phyloP scores from a whole-genome alignment of 73 alveolate genomes.

The Uronychia binucleata region DNA sequence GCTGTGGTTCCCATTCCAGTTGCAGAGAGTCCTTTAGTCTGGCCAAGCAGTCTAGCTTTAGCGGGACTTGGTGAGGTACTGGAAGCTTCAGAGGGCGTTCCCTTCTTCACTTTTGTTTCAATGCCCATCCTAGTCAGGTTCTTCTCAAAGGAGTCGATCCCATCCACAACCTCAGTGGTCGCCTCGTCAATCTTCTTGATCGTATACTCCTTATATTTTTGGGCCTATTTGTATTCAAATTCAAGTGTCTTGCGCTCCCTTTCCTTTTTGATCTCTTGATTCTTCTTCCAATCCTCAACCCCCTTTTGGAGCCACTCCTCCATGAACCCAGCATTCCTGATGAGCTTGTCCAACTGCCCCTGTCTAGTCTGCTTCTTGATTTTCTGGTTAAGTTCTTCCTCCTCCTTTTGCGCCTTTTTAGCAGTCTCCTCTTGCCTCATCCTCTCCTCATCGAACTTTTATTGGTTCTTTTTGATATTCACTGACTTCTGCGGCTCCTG shows the following conservation, averaged over 20 bases:
- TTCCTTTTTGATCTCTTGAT: slow-evolving; percentile 88
- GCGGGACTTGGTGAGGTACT: slow-evolving; percentile 1
- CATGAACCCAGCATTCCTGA: slow-evolving; percentile 97
- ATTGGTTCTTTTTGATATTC: slow-evolving; percentile 79
- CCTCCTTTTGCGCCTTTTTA: slow-evolving; percentile 74
- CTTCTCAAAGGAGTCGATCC: slow-evolving; percentile 88
- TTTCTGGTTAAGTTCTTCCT: slow-evolving; percentile 71
- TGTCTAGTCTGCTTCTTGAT: slow-evolving; percentile 87
- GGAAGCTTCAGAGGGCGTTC: slow-evolving; percentile 24
- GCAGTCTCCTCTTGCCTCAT: slow-evolving; percentile 75
- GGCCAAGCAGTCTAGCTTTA: slow-evolving; percentile 30
- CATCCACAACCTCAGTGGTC: slow-evolving; percentile 75
- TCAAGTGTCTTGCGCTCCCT: slow-evolving; percentile 89
- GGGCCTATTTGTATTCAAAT: slow-evolving; percentile 86
- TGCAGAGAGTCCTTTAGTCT: slow-evolving; percentile 41
- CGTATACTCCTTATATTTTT: slow-evolving; percentile 76
- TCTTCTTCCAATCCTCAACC: slow-evolving; percentile 96
- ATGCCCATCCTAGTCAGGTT: slow-evolving; percentile 79
- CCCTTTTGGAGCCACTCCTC: slow-evolving; percentile 98
- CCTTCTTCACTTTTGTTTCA: slow-evolving; percentile 34
- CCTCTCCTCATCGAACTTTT: slow-evolving; percentile 87
- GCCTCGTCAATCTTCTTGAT: slow-evolving; percentile 75
- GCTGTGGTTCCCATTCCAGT: slow-evolving; percentile 40
- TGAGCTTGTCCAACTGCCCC: slow-evolving; percentile 87
- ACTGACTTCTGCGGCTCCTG: slow-evolving; percentile 91